Evolutionary conservation across 441 rosid genomes (phyloP), one percentile per base, ranked within the genome.

Genomic region (Bocquillonia castaneifolia): DNA sequence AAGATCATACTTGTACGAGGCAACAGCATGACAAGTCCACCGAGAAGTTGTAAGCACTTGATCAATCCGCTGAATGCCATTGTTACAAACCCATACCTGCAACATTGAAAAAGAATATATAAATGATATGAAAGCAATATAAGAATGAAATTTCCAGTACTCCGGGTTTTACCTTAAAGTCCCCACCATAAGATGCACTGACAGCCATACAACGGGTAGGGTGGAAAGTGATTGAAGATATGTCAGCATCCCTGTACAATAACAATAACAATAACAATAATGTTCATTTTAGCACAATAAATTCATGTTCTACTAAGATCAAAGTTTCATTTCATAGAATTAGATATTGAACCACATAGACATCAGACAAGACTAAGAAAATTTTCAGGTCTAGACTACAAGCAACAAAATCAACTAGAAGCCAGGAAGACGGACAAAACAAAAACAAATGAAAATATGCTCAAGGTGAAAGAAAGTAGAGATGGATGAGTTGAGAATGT

Each of bases 1-100:
- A 74, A 67, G 65, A 67, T 56, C 80, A 75, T 90, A 95, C 99
- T 86, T 90, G 51, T 90, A 92, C 65, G 99, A 88, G 69, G 97
- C 99, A 68, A 90, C 92, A 45, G 97, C 85, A 75, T 89, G 92
- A 76, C 96, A 92, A 59, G 73, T 85, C 99, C 98, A 95, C 79
- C 91, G 85, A 63, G 84, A 78, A 75, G 77, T 81, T 66, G 74
- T 72, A 57, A 26, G 80, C 59, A 22, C 63, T 68, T 77, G 81
- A 67, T 80, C 82, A 29, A 73, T 74, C 80, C 72, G 78, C 57
- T 66, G 76, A 69, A 67, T 83, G 50, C 78, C 87, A 40, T 72
- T 68, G 60, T 80, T 81, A 78, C 89, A 79, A 67, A 77, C 80
- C 99, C 99, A 95, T 69, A 88, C 81, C 99, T 95, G 74, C 58